Evolutionary conservation across 306 rosid species (phyloP), one percentile per base, ranked within the genome.

Genomic region (Prunus mongolica): DNA sequence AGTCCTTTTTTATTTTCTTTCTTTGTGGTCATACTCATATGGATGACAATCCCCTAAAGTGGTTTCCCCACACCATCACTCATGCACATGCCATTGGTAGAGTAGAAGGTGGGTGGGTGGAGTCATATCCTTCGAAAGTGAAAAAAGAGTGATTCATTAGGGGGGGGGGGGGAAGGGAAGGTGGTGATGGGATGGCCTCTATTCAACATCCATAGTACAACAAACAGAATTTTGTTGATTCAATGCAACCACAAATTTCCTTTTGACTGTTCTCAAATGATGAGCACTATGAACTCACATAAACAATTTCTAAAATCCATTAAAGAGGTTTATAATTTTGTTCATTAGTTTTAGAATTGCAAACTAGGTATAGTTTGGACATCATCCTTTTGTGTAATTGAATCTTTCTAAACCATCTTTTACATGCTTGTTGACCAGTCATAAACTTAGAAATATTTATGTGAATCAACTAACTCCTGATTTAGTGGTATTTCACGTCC

Each of bases 1-100:
- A 71, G 78, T 54, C 68, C 80, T 55, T 4, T 41, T 45, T 82
- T 12, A 24, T 27, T 67, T 71, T 65, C 4, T 62, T 38, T 84
- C 24, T 61, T 51, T 27, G 12, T 30, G 51, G 7, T 65, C 22
- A 24, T 27, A 47, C 52, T 79, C 83, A 82, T 76, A 75, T 64
- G 84, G 77, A 85, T 86, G 76, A 76, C 86, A 84, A 84, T 82
- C 74, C 63, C 83, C 82, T 76, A 82, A 85, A 82, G 81, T 76
- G 70, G 84, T 71, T 80, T 81, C 79, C 88, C 84, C 88, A 79
- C 93, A 63, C 83, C 93, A 88, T 88, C 93, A 87, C 83, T 82
- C 89, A 80, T 79, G 84, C 98, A 93, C 98, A 91, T 91, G 98
- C 87, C 83, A 44, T 80, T 85, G 78, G 69, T 65, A 58, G 50